Conservation (phyloP, 768 basidiomycete species). For the Auricularia sp. region DNA sequence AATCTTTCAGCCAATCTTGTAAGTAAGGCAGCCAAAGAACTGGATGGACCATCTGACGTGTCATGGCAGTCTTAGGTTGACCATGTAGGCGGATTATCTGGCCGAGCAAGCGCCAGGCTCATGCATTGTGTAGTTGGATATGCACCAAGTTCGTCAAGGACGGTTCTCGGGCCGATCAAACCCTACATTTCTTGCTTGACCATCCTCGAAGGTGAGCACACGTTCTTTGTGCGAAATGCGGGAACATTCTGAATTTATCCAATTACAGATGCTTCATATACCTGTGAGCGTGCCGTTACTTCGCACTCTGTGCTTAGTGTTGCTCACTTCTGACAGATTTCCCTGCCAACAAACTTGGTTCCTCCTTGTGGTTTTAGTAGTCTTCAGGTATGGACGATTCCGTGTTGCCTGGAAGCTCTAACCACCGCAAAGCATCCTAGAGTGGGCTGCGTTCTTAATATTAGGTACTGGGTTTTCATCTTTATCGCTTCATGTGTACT, state of each 20-base stretch:
- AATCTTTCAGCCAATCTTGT: slow-evolving; percentile 68
- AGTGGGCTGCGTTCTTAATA: slow-evolving; percentile 86
- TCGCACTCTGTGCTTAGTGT: too few species aligned
- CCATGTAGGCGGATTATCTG: slow-evolving; percentile 49
- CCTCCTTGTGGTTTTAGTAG: slow-evolving; percentile 54
- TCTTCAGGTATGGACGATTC: slow-evolving; percentile 48
- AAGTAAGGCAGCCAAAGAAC: background rate
- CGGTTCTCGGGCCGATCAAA: slow-evolving; percentile 57
- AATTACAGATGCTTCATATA: slow-evolving; percentile 67
- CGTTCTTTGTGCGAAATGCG: slow-evolving; percentile 14
- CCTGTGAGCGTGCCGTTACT: slow-evolving; percentile 22
- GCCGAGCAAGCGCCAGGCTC: too few species aligned
- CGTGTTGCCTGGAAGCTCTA: background rate
- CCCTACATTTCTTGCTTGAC: slow-evolving; percentile 84
- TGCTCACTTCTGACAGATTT: slow-evolving; percentile 28
- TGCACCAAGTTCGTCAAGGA: slow-evolving; percentile 50
- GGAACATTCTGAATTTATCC: background rate
- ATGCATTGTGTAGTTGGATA: slow-evolving; percentile 48
- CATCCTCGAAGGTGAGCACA: slow-evolving; percentile 60
- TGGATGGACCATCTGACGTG: background rate
- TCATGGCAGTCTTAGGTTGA: slow-evolving; percentile 55
- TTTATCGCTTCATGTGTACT: background rate
- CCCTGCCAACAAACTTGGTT: slow-evolving; percentile 94
- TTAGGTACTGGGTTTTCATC: slow-evolving; percentile 20
- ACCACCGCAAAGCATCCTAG: slow-evolving; percentile 18